Percentiles rank a stretch among this genome's conserved stretches.
phyloP scores from a whole-genome alignment of 1,284 basidiomycete species.

The Polyporus tsugae region DNA sequence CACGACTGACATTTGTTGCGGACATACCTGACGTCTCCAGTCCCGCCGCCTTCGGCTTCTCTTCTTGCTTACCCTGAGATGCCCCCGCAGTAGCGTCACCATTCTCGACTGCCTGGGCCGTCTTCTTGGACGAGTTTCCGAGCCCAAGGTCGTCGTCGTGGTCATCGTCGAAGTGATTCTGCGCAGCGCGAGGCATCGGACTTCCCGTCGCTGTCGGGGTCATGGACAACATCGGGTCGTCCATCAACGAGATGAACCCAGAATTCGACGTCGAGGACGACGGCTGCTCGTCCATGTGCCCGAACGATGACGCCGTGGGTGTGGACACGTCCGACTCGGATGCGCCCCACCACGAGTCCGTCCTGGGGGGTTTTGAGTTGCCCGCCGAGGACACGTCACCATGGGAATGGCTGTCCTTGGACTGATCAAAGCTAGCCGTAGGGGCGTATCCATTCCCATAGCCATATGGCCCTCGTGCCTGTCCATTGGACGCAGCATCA shows the following conservation, averaged over 20 bases:
- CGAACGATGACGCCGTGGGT: conserved; percentile 73
- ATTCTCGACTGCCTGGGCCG: conserved; percentile 28
- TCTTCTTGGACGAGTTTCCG: conserved; percentile 65
- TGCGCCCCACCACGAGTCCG: conserved; percentile 69
- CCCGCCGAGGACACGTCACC: conserved; percentile 39
- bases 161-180: conserved; percentile 46
- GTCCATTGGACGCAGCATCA: conserved; percentile 52
- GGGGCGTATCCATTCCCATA: conserved; percentile 38
- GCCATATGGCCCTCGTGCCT: conserved; percentile 44
- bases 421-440: conserved; percentile 25
- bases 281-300: conserved; percentile 47
- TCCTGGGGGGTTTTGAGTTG: conserved; percentile 45
- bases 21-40: conserved; percentile 42
- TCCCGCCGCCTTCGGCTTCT: conserved; percentile 27
- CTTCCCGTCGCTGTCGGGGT: conserved; percentile 41
- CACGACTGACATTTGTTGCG: background rate
- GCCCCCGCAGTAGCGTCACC: conserved; percentile 21
- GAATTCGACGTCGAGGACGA: conserved; percentile 50
- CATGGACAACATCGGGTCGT: conserved; percentile 58
- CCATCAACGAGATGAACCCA: conserved; percentile 90
- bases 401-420: conserved; percentile 33
- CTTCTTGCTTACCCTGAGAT: conserved; percentile 27
- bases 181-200: conserved; percentile 35
- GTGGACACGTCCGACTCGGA: conserved; percentile 60
- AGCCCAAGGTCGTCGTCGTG: conserved; percentile 91